phyloP scores from a whole-genome alignment of 306 rosid species.

The Prunus salicina region DNA sequence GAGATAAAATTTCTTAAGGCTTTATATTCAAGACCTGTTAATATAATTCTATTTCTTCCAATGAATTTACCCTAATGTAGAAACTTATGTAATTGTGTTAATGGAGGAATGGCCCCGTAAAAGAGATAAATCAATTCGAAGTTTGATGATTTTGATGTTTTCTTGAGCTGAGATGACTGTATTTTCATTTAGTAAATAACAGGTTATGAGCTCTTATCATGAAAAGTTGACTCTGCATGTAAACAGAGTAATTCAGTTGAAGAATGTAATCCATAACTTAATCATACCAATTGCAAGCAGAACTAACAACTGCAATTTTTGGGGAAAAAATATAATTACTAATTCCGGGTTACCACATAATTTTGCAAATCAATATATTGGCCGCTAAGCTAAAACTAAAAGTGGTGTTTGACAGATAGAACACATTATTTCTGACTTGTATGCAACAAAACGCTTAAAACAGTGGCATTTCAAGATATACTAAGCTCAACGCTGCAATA shows the following conservation, averaged over 20 bases:
- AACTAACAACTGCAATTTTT: background rate
- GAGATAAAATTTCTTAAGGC: background rate
- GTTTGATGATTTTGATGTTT: background rate
- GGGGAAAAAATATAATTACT: background rate
- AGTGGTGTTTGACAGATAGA: background rate
- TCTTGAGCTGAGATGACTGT: background rate
- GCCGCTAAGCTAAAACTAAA: background rate
- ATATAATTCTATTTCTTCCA: background rate
- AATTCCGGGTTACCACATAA: background rate
- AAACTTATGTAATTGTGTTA: background rate
- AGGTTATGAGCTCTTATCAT: background rate
- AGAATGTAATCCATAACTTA: background rate
- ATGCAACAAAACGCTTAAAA: background rate
- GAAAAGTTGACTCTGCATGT: background rate
- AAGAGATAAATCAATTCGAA: background rate
- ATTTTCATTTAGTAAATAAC: background rate
- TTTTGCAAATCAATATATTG: background rate
- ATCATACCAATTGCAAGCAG: background rate
- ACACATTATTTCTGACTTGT: background rate
- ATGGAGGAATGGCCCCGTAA: background rate
- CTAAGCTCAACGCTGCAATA: background rate
- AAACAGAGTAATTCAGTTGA: background rate
- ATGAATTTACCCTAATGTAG: background rate
- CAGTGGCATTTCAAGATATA: background rate
- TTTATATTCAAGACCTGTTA: background rate